Evolutionary conservation across 1,139 yeast species (phyloP), one percentile per base, ranked within the genome.

Genomic region (Sugiyamaella novakii): DNA sequence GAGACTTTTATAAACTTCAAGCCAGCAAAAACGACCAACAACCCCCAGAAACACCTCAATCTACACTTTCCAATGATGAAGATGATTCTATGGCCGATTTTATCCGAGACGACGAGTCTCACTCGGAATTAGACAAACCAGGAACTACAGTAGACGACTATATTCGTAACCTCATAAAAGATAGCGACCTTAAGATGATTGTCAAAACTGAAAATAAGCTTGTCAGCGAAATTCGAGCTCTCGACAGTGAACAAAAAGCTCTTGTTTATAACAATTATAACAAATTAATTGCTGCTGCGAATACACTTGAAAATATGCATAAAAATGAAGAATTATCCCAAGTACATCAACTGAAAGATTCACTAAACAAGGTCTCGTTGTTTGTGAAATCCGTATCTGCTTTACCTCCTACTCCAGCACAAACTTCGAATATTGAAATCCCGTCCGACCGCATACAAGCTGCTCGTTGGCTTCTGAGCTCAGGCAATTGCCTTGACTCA

Each of bases 201-300:
- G 53, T 70, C 19, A 54, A 54, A 46, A 58, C 60, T 7, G 71
- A 66, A 36, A 68, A 65, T 50, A 58, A 59, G 45, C 59, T 71
- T 41, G 54, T 61, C 29, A 60, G 57, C 27, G 74, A 71, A 35
- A 61, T 70, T 25, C 57, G 66, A 21, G 62, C 67, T 3, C 60
- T 72, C 25, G 72, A 71, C 34, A 68, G 72, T 43, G 74, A 71
- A 45, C 73, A 71, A 41, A 73, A 72, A 54, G 73, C 75, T 14
- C 61, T 72, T 24, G 75, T 72, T 1, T 73, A 72, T 54, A 71
- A 72, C 54, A 72, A 72, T 53, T 73, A 72, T 58, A 64, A 68
- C 42, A 70, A 71, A 46, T 64, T 72, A 39, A 71, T 72, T 43
- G 58, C 67, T 12, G 74, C 74, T 3, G 65, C 73, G 3, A 66